These are phyloP conservation scores for Penicillium atrosanguineum DNA, from an alignment of 495 filamentous ascomycete species.

Conservation along the genomic window DNA sequence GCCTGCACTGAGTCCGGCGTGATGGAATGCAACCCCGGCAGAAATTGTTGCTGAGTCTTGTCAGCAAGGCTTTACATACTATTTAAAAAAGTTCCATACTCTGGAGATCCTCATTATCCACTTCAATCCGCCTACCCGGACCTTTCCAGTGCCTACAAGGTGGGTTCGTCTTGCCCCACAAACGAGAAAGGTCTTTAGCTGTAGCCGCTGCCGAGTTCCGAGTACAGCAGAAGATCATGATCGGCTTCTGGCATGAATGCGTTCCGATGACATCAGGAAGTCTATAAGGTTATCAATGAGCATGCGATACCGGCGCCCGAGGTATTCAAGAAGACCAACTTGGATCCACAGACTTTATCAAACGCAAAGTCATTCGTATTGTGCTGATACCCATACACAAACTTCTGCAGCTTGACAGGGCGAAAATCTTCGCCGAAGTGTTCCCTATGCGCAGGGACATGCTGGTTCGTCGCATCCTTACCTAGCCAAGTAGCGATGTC, in stretches of 20 bases:
- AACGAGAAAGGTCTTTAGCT: constrained; percentile 67
- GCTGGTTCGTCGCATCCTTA: constrained; percentile 61
- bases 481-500: constrained; percentile 95
- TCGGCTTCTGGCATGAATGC: constrained; percentile 77
- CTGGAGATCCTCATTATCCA: constrained; percentile 63
- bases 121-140: constrained; percentile 52
- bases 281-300: constrained; percentile 28
- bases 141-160: constrained; percentile 65
- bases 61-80: not conserved
- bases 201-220: constrained; percentile 74
- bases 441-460: constrained; percentile 68
- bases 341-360: constrained; percentile 73
- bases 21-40: constrained; percentile 88
- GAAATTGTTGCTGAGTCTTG: constrained; percentile 47
- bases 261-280: constrained; percentile 72
- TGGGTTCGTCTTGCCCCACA: constrained; percentile 57
- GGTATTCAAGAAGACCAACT: constrained; percentile 42
- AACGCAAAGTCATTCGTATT: constrained; percentile 80
- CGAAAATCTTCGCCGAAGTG: constrained; percentile 91
- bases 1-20: constrained; percentile 73
- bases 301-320: not conserved
- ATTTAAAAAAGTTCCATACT: constrained; percentile 28
- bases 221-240: constrained; percentile 91
- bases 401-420: constrained; percentile 82
- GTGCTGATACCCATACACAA: constrained; percentile 73